Conservation (phyloP, 345 rosid species). For the Pelargonium nanum region DNA sequence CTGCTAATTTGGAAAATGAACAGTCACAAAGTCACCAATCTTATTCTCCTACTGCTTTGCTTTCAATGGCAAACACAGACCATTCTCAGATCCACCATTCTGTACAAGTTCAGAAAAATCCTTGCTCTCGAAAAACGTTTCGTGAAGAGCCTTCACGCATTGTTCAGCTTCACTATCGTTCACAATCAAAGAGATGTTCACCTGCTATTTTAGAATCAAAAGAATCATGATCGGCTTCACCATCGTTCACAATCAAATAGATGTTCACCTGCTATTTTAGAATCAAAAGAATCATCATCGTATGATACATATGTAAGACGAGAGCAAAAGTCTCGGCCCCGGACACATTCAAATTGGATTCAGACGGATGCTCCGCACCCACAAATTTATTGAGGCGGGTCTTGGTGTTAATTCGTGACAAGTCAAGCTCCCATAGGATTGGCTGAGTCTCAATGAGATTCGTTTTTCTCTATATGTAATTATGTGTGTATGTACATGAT, state of each 20-base stretch:
- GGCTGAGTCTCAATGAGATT: no score
- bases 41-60: background rate
- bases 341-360: no score
- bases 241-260: slow-evolving; percentile 51
- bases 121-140: slow-evolving; percentile 52
- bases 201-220: slow-evolving; percentile 32
- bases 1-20: no score
- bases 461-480: no score
- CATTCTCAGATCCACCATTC: slow-evolving; percentile 21
- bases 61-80: slow-evolving; percentile 2
- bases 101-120: slow-evolving; percentile 33
- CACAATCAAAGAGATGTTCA: slow-evolving; percentile 83
- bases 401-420: no score
- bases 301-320: no score
- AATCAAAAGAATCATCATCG: no score
- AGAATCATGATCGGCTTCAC: no score
- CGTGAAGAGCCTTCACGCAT: slow-evolving; percentile 74
- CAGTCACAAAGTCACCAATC: background rate
- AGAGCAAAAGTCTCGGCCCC: no score
- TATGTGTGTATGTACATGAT: background rate
- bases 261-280: slow-evolving; percentile 67
- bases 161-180: slow-evolving; percentile 73
- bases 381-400: no score
- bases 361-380: no score
- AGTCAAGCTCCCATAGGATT: no score